Evolutionary conservation across 2,329 filamentous ascomycete species (phyloP).

Genomic region (Diaporthe batatas): DNA sequence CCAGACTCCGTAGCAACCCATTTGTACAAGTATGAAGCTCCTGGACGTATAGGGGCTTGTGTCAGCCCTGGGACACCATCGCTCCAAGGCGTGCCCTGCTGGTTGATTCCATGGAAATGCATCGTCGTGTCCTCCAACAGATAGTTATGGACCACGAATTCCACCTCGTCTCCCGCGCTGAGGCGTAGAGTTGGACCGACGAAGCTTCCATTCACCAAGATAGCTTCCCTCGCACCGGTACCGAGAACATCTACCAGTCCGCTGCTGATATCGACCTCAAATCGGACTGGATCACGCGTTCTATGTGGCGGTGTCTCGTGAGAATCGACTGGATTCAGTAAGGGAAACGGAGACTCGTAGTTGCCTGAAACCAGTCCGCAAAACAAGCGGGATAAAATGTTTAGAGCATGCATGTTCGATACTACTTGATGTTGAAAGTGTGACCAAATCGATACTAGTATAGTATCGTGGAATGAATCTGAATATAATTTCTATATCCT

Average conservation of each 20-base stretch:
- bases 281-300: neutral
- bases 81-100: conserved; percentile 17
- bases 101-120: conserved; percentile 4
- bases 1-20: conserved; percentile 9
- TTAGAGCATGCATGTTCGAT: conserved; percentile 1
- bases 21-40: conserved; percentile 12
- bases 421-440: neutral
- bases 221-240: conserved; percentile 4
- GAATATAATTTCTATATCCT: neutral
- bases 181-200: conserved; percentile 8
- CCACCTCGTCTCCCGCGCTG: neutral
- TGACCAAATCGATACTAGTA: neutral
- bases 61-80: conserved; percentile 7
- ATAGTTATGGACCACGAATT: conserved; percentile 11
- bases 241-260: conserved; percentile 4
- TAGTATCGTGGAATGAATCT: neutral
- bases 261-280: conserved; percentile 12
- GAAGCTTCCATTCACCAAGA: conserved; percentile 10
- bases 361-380: neutral
- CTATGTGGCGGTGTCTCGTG: neutral
- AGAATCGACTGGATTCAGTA: neutral
- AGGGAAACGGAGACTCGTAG: neutral
- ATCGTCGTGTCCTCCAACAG: neutral
- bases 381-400: neutral
- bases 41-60: neutral